Evolutionary conservation across 2,329 filamentous ascomycete species (phyloP).

Genomic region (Chaetomium olivaceum): DNA sequence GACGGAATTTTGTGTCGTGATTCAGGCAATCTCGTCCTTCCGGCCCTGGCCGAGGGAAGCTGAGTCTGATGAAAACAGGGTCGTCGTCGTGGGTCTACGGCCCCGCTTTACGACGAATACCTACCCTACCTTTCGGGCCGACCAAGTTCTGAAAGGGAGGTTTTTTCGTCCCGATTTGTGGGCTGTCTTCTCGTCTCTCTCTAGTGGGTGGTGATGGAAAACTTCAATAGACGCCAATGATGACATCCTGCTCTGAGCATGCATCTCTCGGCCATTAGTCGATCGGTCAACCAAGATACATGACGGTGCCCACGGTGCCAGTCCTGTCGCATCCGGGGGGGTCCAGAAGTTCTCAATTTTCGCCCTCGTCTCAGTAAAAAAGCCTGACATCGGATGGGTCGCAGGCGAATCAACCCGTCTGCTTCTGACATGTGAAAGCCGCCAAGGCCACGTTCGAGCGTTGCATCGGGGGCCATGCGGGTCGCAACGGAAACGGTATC

Average conservation of each 20-base stretch:
- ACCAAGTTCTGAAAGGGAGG: background rate
- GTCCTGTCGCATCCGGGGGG: background rate
- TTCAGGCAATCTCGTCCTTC: background rate
- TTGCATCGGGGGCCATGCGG: constrained; percentile 5
- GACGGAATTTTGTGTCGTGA: no score
- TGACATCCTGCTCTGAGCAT: background rate
- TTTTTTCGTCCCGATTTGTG: background rate
- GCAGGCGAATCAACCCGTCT: background rate
- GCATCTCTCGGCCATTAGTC: background rate
- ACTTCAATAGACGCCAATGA: no score
- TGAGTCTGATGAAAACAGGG: background rate
- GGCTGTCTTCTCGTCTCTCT: no score
- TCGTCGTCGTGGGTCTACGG: background rate
- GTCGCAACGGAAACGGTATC: constrained; percentile 15
- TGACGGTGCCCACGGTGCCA: background rate
- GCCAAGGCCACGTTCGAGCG: background rate
- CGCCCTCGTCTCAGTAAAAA: background rate
- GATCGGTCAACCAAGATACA: background rate
- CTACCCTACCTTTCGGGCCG: background rate
- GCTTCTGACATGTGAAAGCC: constrained; percentile 12
- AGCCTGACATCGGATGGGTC: background rate
- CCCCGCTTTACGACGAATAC: background rate
- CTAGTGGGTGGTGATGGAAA: no score
- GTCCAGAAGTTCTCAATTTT: background rate
- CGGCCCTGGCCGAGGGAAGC: no score